Percentiles rank a stretch among this genome's conserved stretches.
phyloP scores from a whole-genome alignment of 129 eudicot genomes.

The Artemisia annua region DNA sequence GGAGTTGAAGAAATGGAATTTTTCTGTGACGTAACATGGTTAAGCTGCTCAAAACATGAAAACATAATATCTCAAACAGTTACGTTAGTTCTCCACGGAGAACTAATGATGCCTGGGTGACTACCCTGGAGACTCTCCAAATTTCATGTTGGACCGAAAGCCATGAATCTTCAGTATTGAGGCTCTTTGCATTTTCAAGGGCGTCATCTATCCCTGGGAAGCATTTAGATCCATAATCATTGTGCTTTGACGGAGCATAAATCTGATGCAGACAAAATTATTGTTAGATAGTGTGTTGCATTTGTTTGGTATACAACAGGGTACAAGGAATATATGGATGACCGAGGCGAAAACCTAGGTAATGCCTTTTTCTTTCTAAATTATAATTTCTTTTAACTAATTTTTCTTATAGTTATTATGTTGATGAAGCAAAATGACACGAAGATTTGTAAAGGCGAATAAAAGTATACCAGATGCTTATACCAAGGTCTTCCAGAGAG shows the following conservation, averaged over 20 bases:
- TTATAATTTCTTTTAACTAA: too few relatives aligned
- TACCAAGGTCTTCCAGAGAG: conserved; percentile 79
- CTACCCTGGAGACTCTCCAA: conserved; percentile 84
- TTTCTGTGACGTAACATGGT: not conserved
- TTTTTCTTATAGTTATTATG: not conserved
- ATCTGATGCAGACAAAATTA: conserved; percentile 43
- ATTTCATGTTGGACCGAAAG: conserved; percentile 72
- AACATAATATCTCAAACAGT: not conserved
- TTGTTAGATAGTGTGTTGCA: conserved; percentile 17
- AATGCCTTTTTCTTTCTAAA: too few relatives aligned
- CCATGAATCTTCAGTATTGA: conserved; percentile 62
- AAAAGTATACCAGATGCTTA: conserved; percentile 75
- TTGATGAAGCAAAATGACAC: not conserved
- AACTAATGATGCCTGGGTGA: conserved; percentile 75
- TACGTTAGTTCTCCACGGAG: conserved; percentile 61
- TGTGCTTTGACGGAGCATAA: conserved; percentile 77
- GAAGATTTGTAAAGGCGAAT: not conserved
- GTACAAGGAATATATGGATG: too few relatives aligned
- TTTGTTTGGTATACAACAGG: not conserved
- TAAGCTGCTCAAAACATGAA: not conserved
- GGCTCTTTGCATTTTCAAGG: conserved; percentile 54
- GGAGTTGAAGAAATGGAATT: not conserved
- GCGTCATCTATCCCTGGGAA: conserved; percentile 87
- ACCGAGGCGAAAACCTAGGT: too few relatives aligned
- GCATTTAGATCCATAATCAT: conserved; percentile 75